phyloP scores from a whole-genome alignment of 352 stramenopile species.

The Pythium dissimile region DNA sequence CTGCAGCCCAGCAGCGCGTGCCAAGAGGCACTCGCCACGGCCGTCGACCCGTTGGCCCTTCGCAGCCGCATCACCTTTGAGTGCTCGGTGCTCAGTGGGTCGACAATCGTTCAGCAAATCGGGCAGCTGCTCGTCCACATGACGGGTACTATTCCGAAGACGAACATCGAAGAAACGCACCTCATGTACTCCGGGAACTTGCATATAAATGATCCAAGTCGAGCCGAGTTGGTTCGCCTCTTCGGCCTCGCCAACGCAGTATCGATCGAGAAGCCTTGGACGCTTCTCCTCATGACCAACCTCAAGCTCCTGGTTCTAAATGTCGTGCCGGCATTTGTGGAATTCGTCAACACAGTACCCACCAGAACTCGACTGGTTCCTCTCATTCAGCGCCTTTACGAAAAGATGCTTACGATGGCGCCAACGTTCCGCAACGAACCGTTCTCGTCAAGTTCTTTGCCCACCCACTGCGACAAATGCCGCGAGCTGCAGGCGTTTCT shows the following conservation, averaged over 20 bases:
- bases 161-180: too few relatives aligned
- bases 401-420: not conserved
- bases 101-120: not conserved
- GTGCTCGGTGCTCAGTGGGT: not conserved
- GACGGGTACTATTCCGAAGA: too few relatives aligned
- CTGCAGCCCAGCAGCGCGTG: not conserved
- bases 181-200: too few relatives aligned
- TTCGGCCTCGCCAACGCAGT: not conserved
- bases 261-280: not conserved
- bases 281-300: not conserved
- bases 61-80: not conserved
- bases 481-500: not conserved
- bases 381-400: not conserved
- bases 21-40: not conserved
- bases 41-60: not conserved
- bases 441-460: not conserved
- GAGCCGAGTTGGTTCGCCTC: not conserved
- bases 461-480: not conserved
- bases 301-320: not conserved
- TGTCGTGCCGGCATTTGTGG: not conserved
- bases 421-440: not conserved
- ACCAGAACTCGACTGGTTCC: not conserved
- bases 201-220: too few relatives aligned
- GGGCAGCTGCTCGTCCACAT: not conserved
- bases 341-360: not conserved